These are phyloP conservation scores for Coemansia sp. DNA, from an alignment of 192 early-diverging fungal genomes.

Conservation along the genomic window DNA sequence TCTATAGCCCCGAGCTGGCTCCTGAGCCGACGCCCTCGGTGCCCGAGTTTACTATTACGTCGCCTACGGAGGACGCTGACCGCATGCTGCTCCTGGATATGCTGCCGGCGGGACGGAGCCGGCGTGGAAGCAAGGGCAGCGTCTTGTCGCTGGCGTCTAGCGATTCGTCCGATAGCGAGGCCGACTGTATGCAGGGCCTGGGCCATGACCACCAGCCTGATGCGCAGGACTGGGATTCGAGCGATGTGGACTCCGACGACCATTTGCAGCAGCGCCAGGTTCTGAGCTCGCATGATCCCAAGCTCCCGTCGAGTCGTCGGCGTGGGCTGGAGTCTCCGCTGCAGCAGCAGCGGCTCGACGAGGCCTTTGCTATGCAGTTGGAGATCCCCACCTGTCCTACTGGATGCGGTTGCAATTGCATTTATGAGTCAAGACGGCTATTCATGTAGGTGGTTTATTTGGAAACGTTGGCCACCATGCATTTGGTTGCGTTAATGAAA, in stretches of 20 bases:
- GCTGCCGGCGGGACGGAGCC: background rate
- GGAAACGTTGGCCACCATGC: conserved; percentile 29
- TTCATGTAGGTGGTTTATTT: conserved; percentile 9
- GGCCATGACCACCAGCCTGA: background rate
- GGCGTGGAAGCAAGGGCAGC: conserved; percentile 10
- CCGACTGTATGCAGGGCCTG: background rate
- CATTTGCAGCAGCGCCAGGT: conserved; percentile 13
- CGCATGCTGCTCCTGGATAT: background rate
- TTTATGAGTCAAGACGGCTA: conserved; percentile 31
- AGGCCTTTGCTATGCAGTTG: conserved; percentile 10
- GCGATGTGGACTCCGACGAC: conserved; percentile 34
- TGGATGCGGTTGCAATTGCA: conserved; percentile 51
- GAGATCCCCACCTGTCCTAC: conserved; percentile 48
- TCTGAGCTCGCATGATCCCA: too few relatives aligned
- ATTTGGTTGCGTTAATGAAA: conserved; percentile 58
- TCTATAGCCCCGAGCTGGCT: background rate
- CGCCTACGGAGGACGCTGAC: background rate
- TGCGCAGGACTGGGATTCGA: conserved; percentile 19
- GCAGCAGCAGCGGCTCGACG: conserved; percentile 7
- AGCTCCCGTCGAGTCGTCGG: background rate
- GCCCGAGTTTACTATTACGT: background rate
- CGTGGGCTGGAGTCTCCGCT: background rate
- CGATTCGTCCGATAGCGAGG: background rate
- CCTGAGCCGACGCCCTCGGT: background rate
- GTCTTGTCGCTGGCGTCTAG: conserved; percentile 11